Conservation (phyloP, 176 grass and related monocot species). For the Avena sativa region DNA sequence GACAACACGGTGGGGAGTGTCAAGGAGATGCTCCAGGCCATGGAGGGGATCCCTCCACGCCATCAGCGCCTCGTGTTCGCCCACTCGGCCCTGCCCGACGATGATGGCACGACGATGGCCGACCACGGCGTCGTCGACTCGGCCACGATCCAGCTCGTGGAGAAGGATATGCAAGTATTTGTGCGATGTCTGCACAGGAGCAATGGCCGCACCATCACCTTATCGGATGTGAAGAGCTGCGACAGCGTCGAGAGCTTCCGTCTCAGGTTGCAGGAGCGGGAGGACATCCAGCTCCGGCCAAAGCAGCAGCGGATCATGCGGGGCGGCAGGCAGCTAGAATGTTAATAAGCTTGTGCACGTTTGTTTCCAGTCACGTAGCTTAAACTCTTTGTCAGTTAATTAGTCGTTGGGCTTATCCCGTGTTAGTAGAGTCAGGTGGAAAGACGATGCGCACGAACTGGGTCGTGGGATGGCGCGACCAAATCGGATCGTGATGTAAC, state of each 20-base stretch:
- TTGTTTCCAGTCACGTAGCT: no score
- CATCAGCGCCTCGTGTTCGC: neutral
- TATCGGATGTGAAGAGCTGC: neutral
- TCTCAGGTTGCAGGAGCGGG: neutral
- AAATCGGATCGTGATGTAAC: no score
- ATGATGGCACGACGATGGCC: neutral
- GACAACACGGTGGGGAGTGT: neutral
- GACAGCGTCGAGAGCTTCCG: slow-evolving; percentile 1
- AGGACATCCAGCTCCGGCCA: neutral
- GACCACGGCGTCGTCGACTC: neutral
- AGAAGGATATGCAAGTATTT: neutral
- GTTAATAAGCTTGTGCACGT: no score
- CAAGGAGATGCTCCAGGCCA: neutral
- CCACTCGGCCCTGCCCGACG: neutral
- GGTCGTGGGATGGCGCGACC: no score
- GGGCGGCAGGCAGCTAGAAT: neutral
- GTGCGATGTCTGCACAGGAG: neutral
- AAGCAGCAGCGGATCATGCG: neutral
- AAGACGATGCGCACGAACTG: no score
- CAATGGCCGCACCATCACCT: neutral
- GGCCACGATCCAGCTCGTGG: neutral
- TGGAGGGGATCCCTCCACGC: neutral
- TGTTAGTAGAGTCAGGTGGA: no score
- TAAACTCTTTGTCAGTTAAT: no score
- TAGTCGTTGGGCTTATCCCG: no score